Percentiles rank a stretch among this genome's conserved stretches.
phyloP scores from a whole-genome alignment of 2,329 filamentous ascomycete species.

The Mycosphaerella sp. region DNA sequence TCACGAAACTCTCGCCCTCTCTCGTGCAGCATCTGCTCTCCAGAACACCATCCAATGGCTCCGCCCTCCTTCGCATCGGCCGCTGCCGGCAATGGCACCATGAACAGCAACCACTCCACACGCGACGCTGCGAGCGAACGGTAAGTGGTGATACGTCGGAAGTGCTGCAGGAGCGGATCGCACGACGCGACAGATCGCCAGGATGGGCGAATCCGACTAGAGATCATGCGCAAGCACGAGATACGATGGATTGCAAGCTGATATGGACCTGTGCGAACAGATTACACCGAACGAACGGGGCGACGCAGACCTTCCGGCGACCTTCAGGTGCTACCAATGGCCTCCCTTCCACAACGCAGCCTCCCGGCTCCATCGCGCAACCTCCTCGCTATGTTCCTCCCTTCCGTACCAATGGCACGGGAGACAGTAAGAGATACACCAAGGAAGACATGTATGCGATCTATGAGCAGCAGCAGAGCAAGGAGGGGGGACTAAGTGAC shows the following conservation, averaged over 20 bases:
- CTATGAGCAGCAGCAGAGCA: constrained; percentile 54
- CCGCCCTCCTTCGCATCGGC: constrained; percentile 47
- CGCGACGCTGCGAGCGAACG: constrained; percentile 44
- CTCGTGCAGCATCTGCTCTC: constrained; percentile 3
- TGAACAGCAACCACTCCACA: constrained; percentile 30
- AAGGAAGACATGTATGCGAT: constrained; percentile 74
- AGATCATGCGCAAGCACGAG: too few species aligned
- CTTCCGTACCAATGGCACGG: constrained; percentile 53
- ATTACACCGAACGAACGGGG: constrained; percentile 60
- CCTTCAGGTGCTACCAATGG: constrained; percentile 53
- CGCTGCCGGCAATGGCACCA: constrained; percentile 41
- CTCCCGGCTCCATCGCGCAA: constrained; percentile 23
- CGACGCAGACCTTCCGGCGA: constrained; percentile 61
- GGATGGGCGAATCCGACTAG: not conserved
- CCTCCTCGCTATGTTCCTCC: constrained; percentile 53
- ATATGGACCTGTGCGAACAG: constrained; percentile 34
- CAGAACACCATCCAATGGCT: constrained; percentile 32
- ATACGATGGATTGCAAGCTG: constrained; percentile 11
- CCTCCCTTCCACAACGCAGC: constrained; percentile 40
- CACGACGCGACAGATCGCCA: not conserved
- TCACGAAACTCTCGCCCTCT: not conserved
- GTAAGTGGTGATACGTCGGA: constrained; percentile 33
- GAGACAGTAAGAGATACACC: constrained; percentile 58
- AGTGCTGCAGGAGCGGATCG: constrained; percentile 3
- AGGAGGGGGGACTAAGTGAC: constrained; percentile 56